Base-by-base conservation (phyloP, 139 green algal genomes). In the Coelastrella sp. region DNA sequence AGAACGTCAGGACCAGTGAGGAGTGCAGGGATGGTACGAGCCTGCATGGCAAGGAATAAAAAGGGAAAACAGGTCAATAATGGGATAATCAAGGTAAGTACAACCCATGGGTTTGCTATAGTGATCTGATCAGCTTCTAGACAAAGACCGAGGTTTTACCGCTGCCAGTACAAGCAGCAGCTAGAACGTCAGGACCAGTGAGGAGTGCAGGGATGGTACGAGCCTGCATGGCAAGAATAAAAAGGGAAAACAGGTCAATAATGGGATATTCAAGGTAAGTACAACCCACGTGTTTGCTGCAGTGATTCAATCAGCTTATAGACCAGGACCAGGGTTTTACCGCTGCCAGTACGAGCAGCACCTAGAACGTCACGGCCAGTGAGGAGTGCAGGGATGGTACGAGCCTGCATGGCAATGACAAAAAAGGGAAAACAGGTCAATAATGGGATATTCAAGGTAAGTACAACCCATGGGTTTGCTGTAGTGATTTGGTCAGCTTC, bases 111-210 rank as follows among this genome's bases (percentile, higher is more conserved):
- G 61, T 71, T n/a, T n/a, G n/a, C n/a, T n/a, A n/a, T n/a, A n/a
- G n/a, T n/a, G n/a, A n/a, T n/a, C n/a, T n/a, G n/a, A n/a, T n/a
- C n/a, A n/a, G n/a, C n/a, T n/a, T n/a, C n/a, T n/a, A n/a, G n/a
- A n/a, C n/a, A 87, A 99, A 99, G 5, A 98, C 98, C 8, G 99
- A 93, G 32, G 98, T 99, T 94, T 99, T 99, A 74, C 98, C 98
- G n/a, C 96, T 98, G 6, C 98, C 98, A 80, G 98, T 99, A 22
- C 98, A 94, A 10, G 98, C 98, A 4, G 98, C 98, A 5, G 96
- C 98, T 82, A 99, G 95, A 71, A 99, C 94, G 88, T 99, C 98
- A 19, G 95, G 90, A 2, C 98, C 98, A 8, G 95, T 92, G 79
- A 99, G 94, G 73, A 99, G 93, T 16, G 95, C 96, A 0, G 98